Base-by-base conservation (phyloP, 2,329 filamentous ascomycete species). In the Exophiala xenobiotica region DNA sequence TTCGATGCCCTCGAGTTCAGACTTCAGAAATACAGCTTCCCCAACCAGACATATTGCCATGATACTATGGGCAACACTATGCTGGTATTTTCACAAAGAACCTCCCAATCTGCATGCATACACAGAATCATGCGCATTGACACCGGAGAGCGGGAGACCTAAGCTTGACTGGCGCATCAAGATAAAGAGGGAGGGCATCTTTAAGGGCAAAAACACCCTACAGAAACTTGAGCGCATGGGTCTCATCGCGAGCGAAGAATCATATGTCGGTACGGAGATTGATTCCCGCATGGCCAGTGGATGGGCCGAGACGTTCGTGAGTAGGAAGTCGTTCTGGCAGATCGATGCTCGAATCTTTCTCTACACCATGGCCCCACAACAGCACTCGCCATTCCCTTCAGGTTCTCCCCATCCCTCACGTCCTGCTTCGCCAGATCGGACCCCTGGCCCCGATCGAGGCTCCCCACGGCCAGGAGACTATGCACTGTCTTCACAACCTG, bases 51-150 rank as follows among this genome's bases (percentile, higher is more conserved):
- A 95, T 71, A 88, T 96, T 54, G 92, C 92, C 60, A 90, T 96
- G 88, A 95, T 96, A 87, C 78, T 97, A 5, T 97, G 90, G 88
- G 83, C 90, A 26, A 91, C 90, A 1, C 75, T 97, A 35, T 96
- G 90, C 75, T 97, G 92, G 92, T 97, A 97, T 74, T 97, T 96
- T 63, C 91, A 96, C 71, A 89, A 95, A 68, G 79, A 83, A 1
- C 79, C 86, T 61, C 92, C 92, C 0, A 75, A 79, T 18, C 76
- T 80, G 0, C 78, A 81, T 43, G 65, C 93, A 26, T 76, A 77
- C 14, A 88, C 81, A 5, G 74, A 81, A 4, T 75, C 80, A 0
- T 87, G 85, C 1, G 79, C 78, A 58, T 67, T 77, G 51, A 92
- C 90, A 0, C 86, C 87, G 0, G 73, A 80, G 14, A 67, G 71